Percentiles rank a stretch among this genome's conserved stretches.
Conservation (phyloP, 805 yeast genomes). For the Candida mattraensis region DNA sequence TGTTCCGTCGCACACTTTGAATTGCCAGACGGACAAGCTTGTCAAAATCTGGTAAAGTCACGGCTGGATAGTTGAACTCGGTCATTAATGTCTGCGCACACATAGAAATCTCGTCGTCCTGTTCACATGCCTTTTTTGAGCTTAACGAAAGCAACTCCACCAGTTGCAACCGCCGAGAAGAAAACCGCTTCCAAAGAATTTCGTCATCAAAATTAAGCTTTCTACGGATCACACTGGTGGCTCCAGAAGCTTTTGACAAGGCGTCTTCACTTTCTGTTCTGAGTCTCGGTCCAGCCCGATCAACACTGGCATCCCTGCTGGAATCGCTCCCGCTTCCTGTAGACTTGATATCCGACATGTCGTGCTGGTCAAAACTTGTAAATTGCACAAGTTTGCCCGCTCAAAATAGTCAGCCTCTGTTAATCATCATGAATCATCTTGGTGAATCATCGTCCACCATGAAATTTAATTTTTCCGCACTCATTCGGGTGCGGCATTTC, state of each 20-base stretch:
- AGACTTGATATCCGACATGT: conserved; percentile 2
- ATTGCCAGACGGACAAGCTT: conserved; percentile 90
- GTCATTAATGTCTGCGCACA: conserved; percentile 76
- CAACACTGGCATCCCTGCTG: conserved; percentile 2
- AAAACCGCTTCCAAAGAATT: conserved; percentile 81
- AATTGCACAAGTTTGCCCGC: neutral
- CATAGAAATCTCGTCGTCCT: conserved; percentile 73
- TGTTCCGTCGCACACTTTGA: conserved; percentile 87
- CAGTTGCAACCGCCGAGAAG: conserved; percentile 85
- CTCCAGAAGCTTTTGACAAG: conserved; percentile 27
- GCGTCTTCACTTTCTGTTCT: no score
- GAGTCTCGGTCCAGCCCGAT: no score
- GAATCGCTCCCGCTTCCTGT: conserved; percentile 5
- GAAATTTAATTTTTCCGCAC: conserved; percentile 2
- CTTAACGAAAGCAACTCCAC: conserved; percentile 69
- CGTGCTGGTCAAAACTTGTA: neutral
- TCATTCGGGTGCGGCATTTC: neutral
- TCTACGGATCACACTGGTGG: conserved; percentile 46
- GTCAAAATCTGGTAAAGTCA: conserved; percentile 72
- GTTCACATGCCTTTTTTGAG: conserved; percentile 84
- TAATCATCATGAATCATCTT: conserved; percentile 7
- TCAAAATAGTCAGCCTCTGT: conserved; percentile 1
- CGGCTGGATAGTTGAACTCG: conserved; percentile 72
- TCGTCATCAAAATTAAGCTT: conserved; percentile 79
- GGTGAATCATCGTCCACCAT: conserved; percentile 10